These are phyloP conservation scores for Phytophthora syringae DNA, from an alignment of 352 stramenopile species.

Conservation along the genomic window DNA sequence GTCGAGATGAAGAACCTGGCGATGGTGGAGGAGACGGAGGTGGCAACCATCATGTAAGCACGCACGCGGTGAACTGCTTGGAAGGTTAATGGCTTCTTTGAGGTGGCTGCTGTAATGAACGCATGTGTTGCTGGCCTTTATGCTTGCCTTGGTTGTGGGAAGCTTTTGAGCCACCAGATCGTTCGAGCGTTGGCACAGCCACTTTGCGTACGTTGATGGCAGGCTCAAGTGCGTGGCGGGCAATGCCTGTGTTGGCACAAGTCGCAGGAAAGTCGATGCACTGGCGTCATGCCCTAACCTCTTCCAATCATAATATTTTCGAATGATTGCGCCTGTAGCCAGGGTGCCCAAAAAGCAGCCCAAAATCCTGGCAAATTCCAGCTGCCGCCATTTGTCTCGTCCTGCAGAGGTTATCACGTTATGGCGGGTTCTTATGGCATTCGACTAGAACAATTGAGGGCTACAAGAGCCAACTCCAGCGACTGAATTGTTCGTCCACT, in stretches of 20 bases:
- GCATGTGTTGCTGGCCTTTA: conserved; percentile 12
- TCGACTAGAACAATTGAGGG: too few species aligned
- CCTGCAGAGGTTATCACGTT: too few species aligned
- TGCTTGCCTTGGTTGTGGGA: conserved; percentile 1
- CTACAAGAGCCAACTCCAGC: too few species aligned
- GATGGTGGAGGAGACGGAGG: conserved; percentile 29
- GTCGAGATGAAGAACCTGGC: background rate
- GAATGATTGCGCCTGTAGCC: conserved; percentile 16
- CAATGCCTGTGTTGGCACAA: background rate
- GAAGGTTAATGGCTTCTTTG: conserved; percentile 2
- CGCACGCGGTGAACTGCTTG: background rate
- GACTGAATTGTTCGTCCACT: too few species aligned
- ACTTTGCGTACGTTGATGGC: too few species aligned
- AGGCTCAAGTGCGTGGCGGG: too few species aligned
- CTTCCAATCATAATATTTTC: conserved; percentile 19
- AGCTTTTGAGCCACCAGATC: too few species aligned
- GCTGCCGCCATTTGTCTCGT: too few species aligned
- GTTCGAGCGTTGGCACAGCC: too few species aligned
- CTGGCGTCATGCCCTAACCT: too few species aligned
- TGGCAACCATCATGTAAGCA: conserved; percentile 37
- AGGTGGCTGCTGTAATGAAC: conserved; percentile 19
- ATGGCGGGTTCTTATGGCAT: too few species aligned
- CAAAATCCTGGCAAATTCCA: background rate
- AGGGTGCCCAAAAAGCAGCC: background rate
- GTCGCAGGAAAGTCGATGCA: background rate